phyloP scores from a whole-genome alignment of 768 basidiomycete species.

The Mycena polygramma region DNA sequence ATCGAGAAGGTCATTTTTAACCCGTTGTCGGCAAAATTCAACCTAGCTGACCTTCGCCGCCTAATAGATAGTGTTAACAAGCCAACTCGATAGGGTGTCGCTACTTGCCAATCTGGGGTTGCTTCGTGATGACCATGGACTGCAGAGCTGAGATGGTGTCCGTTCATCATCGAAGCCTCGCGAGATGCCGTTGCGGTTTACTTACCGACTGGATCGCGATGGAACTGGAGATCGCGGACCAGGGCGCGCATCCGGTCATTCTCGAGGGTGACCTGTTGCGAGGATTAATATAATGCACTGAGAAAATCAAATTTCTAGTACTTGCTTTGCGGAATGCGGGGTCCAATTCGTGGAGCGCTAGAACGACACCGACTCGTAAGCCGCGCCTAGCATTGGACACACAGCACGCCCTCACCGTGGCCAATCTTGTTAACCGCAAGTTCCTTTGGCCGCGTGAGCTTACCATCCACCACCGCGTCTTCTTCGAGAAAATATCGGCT shows the following conservation, averaged over 20 bases:
- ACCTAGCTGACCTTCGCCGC: conserved; percentile 76
- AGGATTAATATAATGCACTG: neutral
- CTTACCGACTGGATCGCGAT: conserved; percentile 87
- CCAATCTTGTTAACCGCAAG: conserved; percentile 96
- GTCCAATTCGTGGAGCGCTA: conserved; percentile 89
- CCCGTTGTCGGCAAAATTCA: neutral
- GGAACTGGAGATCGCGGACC: conserved; percentile 84
- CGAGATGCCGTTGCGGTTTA: conserved; percentile 2
- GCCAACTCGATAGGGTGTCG: neutral
- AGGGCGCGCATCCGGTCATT: conserved; percentile 78
- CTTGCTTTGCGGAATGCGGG: conserved; percentile 72
- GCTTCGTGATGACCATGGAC: conserved; percentile 97
- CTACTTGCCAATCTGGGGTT: conserved; percentile 80
- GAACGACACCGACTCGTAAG: neutral
- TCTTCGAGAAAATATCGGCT: conserved; percentile 93
- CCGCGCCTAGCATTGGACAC: conserved; percentile 4
- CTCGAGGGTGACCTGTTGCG: conserved; percentile 73
- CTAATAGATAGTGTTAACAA: conserved; percentile 12
- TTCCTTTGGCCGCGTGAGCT: conserved; percentile 77
- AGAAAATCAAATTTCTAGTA: neutral
- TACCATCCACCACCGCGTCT: conserved; percentile 80
- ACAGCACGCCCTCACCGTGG: conserved; percentile 66
- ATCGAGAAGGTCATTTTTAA: conserved; percentile 13
- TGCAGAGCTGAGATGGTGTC: conserved; percentile 72
- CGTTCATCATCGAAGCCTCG: conserved; percentile 9